A percentile compares a stretch with the other conserved stretches of the same genome.
phyloP scores from a whole-genome alignment of 305 asterid genomes.

The Rubia peregrina region DNA sequence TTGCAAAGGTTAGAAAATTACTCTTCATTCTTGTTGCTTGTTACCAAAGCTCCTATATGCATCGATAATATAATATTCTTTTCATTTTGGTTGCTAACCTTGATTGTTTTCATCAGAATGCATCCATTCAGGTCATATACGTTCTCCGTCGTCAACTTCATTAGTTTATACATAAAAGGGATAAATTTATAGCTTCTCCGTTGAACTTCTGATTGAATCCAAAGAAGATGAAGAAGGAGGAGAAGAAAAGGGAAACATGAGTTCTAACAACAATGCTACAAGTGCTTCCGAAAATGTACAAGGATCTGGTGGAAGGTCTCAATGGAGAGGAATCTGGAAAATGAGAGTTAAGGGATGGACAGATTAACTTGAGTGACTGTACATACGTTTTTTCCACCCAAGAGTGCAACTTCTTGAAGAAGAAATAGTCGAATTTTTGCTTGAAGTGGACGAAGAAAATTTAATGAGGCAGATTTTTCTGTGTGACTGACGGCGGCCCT shows the following conservation, averaged over 20 bases:
- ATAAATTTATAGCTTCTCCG: neutral
- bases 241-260: conserved; percentile 12
- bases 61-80: conserved; percentile 21
- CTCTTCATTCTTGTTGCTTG: neutral
- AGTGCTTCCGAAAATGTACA: no score
- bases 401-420: no score
- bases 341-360: no score
- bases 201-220: neutral
- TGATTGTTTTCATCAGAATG: conserved; percentile 51
- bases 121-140: conserved; percentile 54
- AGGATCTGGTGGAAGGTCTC: no score
- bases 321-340: no score
- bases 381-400: no score
- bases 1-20: conserved; percentile 66
- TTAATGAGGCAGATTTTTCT: no score
- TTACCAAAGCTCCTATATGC: neutral
- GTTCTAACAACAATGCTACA: conserved; percentile 44
- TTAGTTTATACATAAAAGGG: neutral
- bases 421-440: no score
- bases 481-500: no score
- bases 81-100: conserved; percentile 17
- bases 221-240: conserved; percentile 16
- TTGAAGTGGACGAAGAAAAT: no score
- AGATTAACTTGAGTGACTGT: no score
- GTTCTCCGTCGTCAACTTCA: neutral